Base-by-base conservation (phyloP, 805 yeast genomes). In the Debaryomyces maramus region DNA sequence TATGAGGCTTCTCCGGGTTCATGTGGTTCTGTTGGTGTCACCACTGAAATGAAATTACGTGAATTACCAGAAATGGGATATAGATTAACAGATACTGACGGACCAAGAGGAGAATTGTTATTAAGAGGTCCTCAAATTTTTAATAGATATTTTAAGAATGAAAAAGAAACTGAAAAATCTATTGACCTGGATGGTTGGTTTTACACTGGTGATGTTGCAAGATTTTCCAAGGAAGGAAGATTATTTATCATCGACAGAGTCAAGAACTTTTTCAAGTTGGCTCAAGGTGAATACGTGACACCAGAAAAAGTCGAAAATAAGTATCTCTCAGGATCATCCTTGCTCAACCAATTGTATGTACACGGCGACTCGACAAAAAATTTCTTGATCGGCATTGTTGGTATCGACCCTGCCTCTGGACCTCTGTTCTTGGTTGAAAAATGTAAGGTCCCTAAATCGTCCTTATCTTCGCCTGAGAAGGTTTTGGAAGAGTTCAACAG, bases 231-330 rank as follows among this genome's bases (percentile, higher is more conserved):
- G 2, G 29, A 30, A 5, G 87, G 89, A 9, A 70, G 83, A 34
- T 56, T 85, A 17, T 67, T 61, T 36, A 80, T 85, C 42, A 73
- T 85, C 50, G 93, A 85, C 54, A 71, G 93, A 45, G 88, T 85
- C 28, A 85, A 85, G 67, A 85, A 85, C 63, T 84, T 85, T 64
- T 85, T 84, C 71, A 85, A 85, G 47, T 63, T 69, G 47, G 56
- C 73, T 5, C 73, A 69, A 47, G 75, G 75, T 41, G 75, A 68
- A 61, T 85, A 84, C 58, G 76, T 85, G 40, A 84, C 88, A 0
- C 86, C 88, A 14, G 93, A 85, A 53, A 82, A 78, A 59, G 78
- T 85, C 48, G 91, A 85, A 55, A 82, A 80, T 52, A 61, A 65
- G 11, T 83, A 84, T 56, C 56, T 80, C 24, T 69, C 84, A 0